phyloP scores from a whole-genome alignment of 192 early-diverging fungal genomes.

The Entomortierella chlamydospora region DNA sequence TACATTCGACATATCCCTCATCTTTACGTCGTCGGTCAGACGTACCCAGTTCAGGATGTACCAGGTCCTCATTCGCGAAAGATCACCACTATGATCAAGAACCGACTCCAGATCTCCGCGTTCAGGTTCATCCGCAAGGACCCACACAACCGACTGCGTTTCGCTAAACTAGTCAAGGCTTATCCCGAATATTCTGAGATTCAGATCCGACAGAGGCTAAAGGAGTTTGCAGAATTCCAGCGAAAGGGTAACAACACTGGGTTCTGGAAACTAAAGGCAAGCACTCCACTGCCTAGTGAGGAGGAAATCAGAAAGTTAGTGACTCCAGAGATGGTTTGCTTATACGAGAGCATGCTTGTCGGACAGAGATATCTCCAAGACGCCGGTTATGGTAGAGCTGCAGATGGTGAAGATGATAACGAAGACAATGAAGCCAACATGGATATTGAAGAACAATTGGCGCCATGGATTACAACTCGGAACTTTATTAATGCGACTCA shows the following conservation, averaged over 20 bases:
- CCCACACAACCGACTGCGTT: conserved; percentile 77
- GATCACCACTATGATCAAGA: conserved; percentile 87
- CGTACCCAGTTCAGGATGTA: conserved; percentile 93
- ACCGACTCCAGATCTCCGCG: conserved; percentile 87
- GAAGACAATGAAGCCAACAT: conserved; percentile 77
- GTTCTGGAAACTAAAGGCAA: conserved; percentile 90
- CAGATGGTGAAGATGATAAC: conserved; percentile 71
- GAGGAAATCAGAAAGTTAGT: conserved; percentile 92
- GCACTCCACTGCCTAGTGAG: conserved; percentile 78
- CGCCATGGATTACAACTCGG: conserved; percentile 94
- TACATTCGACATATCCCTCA: conserved; percentile 86
- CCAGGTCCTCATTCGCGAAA: conserved; percentile 95
- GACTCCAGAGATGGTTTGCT: conserved; percentile 95
- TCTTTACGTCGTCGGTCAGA: conserved; percentile 91
- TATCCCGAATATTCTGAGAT: conserved; percentile 90
- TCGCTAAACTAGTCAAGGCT: conserved; percentile 79
- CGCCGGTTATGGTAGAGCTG: conserved; percentile 81
- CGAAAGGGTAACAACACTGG: conserved; percentile 87
- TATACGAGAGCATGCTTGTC: conserved; percentile 93
- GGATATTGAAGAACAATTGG: conserved; percentile 93
- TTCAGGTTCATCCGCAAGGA: conserved; percentile 90
- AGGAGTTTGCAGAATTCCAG: conserved; percentile 97
- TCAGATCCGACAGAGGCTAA: conserved; percentile 90
- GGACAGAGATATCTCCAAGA: conserved; percentile 93
- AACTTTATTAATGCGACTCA: conserved; percentile 95